These are phyloP conservation scores for Styphnolobium japonicum DNA, from an alignment of 306 rosid species.

Conservation along the genomic window DNA sequence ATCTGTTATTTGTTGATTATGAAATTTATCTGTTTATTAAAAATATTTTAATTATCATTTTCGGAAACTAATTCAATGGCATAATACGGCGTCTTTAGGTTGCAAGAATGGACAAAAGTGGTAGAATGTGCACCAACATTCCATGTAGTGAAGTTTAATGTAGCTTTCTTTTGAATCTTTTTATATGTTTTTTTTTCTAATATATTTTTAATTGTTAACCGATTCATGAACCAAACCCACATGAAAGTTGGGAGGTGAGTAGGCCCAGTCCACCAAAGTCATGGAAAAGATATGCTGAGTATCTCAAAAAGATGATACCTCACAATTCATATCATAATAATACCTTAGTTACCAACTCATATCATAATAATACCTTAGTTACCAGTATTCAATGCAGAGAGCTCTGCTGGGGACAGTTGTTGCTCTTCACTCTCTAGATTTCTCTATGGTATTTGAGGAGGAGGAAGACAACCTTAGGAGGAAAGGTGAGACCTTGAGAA, in stretches of 20 bases:
- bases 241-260: slow-evolving; percentile 2
- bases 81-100: neutral
- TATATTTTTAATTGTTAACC: neutral
- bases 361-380: neutral
- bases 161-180: neutral
- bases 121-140: neutral
- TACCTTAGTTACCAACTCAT: too few relatives aligned
- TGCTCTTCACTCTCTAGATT: neutral
- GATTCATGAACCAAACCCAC: slow-evolving; percentile 10
- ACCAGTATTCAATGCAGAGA: neutral
- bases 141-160: neutral
- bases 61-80: neutral
- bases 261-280: slow-evolving; percentile 21
- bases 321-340: neutral
- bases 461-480: neutral
- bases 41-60: neutral
- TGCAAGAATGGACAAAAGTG: neutral
- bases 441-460: neutral
- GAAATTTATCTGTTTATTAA: neutral
- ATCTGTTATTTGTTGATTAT: too few relatives aligned
- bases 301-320: slow-evolving; percentile 18
- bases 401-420: neutral
- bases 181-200: neutral
- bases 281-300: neutral
- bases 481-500: neutral